Evolutionary conservation across 2,329 filamentous ascomycete species (phyloP).

Genomic region (Polytolypa hystricis): DNA sequence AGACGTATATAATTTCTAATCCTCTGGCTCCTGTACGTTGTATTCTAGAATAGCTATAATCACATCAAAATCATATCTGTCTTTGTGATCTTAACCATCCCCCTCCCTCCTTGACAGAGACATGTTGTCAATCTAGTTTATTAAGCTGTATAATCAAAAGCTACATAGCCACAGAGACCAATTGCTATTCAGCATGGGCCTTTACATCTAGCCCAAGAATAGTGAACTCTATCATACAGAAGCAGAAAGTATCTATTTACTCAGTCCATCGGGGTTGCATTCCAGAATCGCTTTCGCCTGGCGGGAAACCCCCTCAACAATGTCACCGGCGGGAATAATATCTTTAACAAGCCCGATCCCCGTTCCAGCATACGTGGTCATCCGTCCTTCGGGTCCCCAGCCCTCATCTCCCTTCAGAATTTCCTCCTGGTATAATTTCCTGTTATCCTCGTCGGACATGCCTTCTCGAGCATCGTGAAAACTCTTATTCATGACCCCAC

Average conservation of each 20-base stretch:
- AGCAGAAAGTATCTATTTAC: no score
- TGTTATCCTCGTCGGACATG: slow-evolving; percentile 30
- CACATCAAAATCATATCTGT: neutral
- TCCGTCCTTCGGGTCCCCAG: slow-evolving; percentile 43
- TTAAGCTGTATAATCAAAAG: no score
- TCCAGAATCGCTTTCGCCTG: slow-evolving; percentile 21
- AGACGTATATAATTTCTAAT: no score
- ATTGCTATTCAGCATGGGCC: no score
- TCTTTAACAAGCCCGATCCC: slow-evolving; percentile 48
- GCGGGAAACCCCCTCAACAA: slow-evolving; percentile 39
- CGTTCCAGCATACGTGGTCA: slow-evolving; percentile 53
- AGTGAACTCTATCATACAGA: no score
- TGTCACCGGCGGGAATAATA: slow-evolving; percentile 40
- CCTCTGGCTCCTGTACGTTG: neutral
- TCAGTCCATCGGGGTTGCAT: no score
- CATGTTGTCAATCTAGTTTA: no score
- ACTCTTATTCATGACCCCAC: slow-evolving; percentile 48
- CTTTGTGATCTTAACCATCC: neutral
- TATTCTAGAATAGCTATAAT: neutral
- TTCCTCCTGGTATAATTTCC: slow-evolving; percentile 36
- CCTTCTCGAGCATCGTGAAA: slow-evolving; percentile 34
- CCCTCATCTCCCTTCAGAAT: slow-evolving; percentile 39
- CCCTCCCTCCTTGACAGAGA: no score
- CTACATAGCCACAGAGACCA: no score
- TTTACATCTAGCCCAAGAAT: no score